phyloP scores from a whole-genome alignment of 768 basidiomycete species.

The Tulasnella sp. region DNA sequence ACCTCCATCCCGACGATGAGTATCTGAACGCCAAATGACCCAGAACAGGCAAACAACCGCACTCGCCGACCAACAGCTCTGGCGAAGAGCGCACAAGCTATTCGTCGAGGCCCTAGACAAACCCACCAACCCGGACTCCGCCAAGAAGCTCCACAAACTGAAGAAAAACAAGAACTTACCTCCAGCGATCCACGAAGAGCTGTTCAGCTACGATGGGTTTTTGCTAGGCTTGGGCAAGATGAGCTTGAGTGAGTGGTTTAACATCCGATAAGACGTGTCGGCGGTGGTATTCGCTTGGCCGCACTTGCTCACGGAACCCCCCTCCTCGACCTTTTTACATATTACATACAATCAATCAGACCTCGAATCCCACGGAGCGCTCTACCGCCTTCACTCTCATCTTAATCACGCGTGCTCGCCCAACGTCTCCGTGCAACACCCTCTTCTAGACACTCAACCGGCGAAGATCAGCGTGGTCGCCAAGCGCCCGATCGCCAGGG shows the following conservation, averaged over 20 bases:
- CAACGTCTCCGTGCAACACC: slow-evolving; percentile 72
- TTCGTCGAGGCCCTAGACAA: slow-evolving; percentile 60
- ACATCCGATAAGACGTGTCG: no score
- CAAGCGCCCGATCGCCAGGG: slow-evolving; percentile 54
- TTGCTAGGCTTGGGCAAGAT: slow-evolving; percentile 68
- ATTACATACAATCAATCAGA: slow-evolving; percentile 44
- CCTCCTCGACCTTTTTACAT: background rate
- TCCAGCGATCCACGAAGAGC: slow-evolving; percentile 48
- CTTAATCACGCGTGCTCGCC: slow-evolving; percentile 82
- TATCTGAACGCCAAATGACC: background rate
- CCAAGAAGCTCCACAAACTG: slow-evolving; percentile 53
- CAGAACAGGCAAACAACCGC: slow-evolving; percentile 2
- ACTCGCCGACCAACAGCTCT: slow-evolving; percentile 35
- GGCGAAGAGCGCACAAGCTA: slow-evolving; percentile 61
- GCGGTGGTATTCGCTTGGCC: background rate
- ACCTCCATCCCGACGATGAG: no score
- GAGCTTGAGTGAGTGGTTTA: slow-evolving; percentile 64
- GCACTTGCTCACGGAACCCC: background rate
- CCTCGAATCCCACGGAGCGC: slow-evolving; percentile 78
- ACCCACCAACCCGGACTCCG: slow-evolving; percentile 46
- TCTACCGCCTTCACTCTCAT: slow-evolving; percentile 82
- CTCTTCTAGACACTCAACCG: slow-evolving; percentile 64
- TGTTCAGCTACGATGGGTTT: slow-evolving; percentile 77
- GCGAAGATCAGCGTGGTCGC: slow-evolving; percentile 74
- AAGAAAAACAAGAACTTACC: slow-evolving; percentile 44